Evolutionary conservation across 768 basidiomycete species (phyloP).

Genomic region (Gautieria morchelliformis): DNA sequence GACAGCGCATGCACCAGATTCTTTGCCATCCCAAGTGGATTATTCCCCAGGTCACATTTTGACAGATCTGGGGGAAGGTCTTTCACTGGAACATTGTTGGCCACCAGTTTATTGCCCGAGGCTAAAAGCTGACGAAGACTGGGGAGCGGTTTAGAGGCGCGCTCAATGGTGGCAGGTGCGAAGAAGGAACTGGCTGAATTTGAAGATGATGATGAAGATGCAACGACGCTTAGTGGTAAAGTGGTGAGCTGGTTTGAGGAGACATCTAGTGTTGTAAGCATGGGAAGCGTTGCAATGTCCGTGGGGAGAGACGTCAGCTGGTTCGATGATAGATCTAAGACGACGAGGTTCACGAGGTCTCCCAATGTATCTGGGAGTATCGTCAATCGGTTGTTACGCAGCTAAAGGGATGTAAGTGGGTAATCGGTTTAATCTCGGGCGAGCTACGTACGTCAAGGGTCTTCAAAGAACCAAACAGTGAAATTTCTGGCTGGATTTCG

Average conservation of each 20-base stretch:
- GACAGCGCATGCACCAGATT: conserved; percentile 39
- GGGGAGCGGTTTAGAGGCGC: conserved; percentile 57
- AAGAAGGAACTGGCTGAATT: conserved; percentile 48
- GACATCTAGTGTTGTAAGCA: conserved; percentile 55
- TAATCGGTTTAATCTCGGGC: not conserved
- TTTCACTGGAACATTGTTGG: conserved; percentile 34
- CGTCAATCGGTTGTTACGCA: conserved; percentile 64
- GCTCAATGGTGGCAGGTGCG: conserved; percentile 40
- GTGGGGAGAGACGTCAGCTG: conserved; percentile 49
- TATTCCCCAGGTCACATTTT: conserved; percentile 56
- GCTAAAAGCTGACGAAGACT: conserved; percentile 53
- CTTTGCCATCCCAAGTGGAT: conserved; percentile 46
- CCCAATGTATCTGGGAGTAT: conserved; percentile 56
- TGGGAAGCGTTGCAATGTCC: conserved; percentile 59
- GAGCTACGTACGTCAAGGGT: conserved; percentile 55
- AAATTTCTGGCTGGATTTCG: conserved; percentile 75
- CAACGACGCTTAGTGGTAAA: conserved; percentile 55
- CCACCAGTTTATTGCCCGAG: conserved; percentile 57
- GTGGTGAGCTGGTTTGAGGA: conserved; percentile 58
- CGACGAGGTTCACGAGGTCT: conserved; percentile 56
- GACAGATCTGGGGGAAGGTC: conserved; percentile 43
- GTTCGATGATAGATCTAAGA: conserved; percentile 70
- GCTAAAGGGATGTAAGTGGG: conserved; percentile 27
- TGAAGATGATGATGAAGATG: conserved; percentile 17
- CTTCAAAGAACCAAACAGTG: conserved; percentile 76